These are phyloP conservation scores for Hypoxylon sp. DNA, from an alignment of 2,329 filamentous ascomycete species.

Conservation along the genomic window DNA sequence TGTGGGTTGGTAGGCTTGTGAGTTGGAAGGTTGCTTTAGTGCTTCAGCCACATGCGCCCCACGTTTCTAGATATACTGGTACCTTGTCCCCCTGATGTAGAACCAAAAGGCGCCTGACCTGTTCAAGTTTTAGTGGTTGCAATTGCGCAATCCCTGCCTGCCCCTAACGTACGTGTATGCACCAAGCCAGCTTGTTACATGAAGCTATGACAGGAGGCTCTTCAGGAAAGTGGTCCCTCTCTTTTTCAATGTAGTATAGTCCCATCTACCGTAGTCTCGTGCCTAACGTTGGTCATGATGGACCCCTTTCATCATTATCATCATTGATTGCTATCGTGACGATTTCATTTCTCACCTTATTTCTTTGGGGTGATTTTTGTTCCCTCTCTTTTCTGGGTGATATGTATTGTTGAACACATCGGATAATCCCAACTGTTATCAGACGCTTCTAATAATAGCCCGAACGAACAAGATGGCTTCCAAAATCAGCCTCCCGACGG, in stretches of 20 bases:
- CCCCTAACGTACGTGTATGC: conserved; percentile 5
- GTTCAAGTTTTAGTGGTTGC: conserved; percentile 22
- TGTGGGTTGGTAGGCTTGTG: neutral
- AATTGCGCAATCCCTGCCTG: conserved; percentile 11
- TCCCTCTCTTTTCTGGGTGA: conserved; percentile 9
- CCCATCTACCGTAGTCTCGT: conserved; percentile 19
- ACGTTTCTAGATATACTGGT: conserved; percentile 23
- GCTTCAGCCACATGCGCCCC: conserved; percentile 38
- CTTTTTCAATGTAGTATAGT: neutral
- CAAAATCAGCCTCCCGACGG: conserved; percentile 52
- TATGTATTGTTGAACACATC: conserved; percentile 20
- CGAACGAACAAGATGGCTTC: conserved; percentile 48
- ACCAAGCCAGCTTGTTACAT: conserved; percentile 34
- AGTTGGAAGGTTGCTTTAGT: neutral
- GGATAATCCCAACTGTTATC: conserved; percentile 13
- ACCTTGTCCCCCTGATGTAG: neutral
- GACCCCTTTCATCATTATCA: conserved; percentile 16
- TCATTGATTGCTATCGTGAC: conserved; percentile 4
- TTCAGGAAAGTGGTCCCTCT: conserved; percentile 31
- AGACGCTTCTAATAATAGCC: conserved; percentile 13
- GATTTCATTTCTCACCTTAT: conserved; percentile 11
- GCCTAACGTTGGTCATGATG: conserved; percentile 26
- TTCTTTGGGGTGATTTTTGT: conserved; percentile 9
- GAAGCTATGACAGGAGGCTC: conserved; percentile 36
- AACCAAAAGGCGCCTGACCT: conserved; percentile 29